Percentiles rank a stretch among this genome's conserved stretches.
Conservation (phyloP, 495 filamentous ascomycete genomes). For the Penicillium egyptiacum region DNA sequence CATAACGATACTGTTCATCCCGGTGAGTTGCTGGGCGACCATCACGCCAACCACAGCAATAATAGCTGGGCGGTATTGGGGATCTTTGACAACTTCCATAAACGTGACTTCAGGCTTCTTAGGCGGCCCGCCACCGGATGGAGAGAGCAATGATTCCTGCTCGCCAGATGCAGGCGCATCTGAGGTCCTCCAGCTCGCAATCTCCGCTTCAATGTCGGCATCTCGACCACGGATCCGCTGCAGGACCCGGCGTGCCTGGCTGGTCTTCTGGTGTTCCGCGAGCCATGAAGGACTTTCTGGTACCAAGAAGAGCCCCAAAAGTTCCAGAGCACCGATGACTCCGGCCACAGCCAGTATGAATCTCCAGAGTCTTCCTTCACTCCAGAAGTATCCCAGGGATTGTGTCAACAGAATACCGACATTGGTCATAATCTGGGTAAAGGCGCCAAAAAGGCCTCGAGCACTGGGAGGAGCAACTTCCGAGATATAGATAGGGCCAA, state of each 20-base stretch:
- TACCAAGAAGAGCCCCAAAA: conserved; percentile 63
- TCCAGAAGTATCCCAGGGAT: conserved; percentile 81
- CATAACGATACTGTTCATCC: conserved; percentile 97
- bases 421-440: conserved; percentile 93
- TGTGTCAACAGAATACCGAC: conserved; percentile 88
- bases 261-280: conserved; percentile 62
- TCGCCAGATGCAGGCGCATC: conserved; percentile 46
- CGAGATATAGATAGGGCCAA: conserved; percentile 94
- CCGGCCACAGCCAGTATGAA: conserved; percentile 76
- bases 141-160: conserved; percentile 49
- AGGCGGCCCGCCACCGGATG: conserved; percentile 26
- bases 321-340: conserved; percentile 63
- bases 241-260: conserved; percentile 62
- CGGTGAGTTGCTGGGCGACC: conserved; percentile 87
- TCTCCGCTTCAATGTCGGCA: conserved; percentile 71
- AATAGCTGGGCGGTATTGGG: conserved; percentile 70
- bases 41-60: conserved; percentile 87
- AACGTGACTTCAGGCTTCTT: conserved; percentile 60
- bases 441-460: conserved; percentile 82
- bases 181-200: conserved; percentile 58
- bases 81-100: conserved; percentile 60
- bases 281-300: conserved; percentile 88
- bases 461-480: conserved; percentile 79
- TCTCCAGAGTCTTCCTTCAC: conserved; percentile 74
- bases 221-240: conserved; percentile 71